phyloP scores from a whole-genome alignment of 495 filamentous ascomycete genomes.

The Bathelium albidoporum region DNA sequence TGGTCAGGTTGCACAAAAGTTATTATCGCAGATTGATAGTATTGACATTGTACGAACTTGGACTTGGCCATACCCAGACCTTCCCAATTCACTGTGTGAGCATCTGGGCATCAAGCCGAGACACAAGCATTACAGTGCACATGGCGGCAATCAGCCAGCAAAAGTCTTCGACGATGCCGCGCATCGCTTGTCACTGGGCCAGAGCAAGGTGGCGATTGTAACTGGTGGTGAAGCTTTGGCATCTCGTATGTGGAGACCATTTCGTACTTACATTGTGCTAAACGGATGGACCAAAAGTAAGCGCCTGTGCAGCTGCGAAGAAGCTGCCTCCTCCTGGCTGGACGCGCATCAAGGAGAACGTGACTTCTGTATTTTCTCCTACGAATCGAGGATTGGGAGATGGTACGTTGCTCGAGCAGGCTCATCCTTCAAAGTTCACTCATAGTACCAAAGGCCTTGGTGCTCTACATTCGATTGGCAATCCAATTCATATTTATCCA shows the following conservation, averaged over 20 bases:
- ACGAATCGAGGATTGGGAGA: constrained; percentile 24
- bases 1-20: constrained; percentile 12
- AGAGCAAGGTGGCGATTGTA: constrained; percentile 41
- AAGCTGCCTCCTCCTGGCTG: constrained; percentile 40
- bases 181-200: constrained; percentile 35
- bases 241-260: constrained; percentile 33
- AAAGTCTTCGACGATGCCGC: constrained; percentile 47
- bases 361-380: constrained; percentile 30
- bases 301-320: constrained; percentile 25
- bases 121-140: constrained; percentile 37
- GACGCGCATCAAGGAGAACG: constrained; percentile 32
- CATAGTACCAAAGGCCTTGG: constrained; percentile 29
- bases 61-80: constrained; percentile 48
- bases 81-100: constrained; percentile 36
- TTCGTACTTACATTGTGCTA: not conserved
- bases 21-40: constrained; percentile 42
- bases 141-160: constrained; percentile 45
- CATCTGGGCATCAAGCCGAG: constrained; percentile 32
- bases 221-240: constrained; percentile 48
- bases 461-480: constrained; percentile 37
- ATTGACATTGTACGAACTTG: constrained; percentile 45
- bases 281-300: constrained; percentile 17
- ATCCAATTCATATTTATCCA: constrained; percentile 46
- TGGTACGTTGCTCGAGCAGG: constrained; percentile 27
- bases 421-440: constrained; percentile 9